Evolutionary conservation across 2,329 filamentous ascomycete species (phyloP), one percentile per base, ranked within the genome.

Genomic region (Fusarium albosuccineum): DNA sequence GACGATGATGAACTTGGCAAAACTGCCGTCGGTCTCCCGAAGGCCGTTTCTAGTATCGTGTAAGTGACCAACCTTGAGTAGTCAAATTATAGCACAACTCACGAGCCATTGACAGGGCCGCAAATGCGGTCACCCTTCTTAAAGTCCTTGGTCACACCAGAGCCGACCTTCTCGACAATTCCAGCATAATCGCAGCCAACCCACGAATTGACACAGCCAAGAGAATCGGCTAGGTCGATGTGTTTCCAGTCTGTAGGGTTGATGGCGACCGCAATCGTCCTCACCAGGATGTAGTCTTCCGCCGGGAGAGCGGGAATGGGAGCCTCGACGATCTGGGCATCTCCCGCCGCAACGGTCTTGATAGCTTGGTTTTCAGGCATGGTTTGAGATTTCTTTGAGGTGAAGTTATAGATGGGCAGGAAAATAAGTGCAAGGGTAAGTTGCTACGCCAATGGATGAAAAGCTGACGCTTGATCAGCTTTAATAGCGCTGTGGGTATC

Each of bases 171-270:
- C 34, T 83, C 78, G 1, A 86, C 79, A 10, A 81, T 70, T n/a
- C 84, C 83, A 30, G 80, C 79, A 53, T 81, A 85, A 67, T 86
- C 84, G 51, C 79, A 82, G 11, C 82, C 82, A 33, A 77, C 57
- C 27, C 71, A 64, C 5, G 61, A 48, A 14, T 72, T 71, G 30
- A 33, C 30, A 11, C 30, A 33, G 30, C 9, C 9, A 33, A 33
- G 9, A 16, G 64, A 30, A 11, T 44, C 33, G 6, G 48, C 36
- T 14, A 34, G 39, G 17, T 77, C 63, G 41, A 79, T 67, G 45
- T 64, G 70, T 62, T 79, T 78, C 71, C 72, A 78, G 51, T 79
- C 77, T 0, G 75, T 74, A 0, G 75, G 78, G 52, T 79, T 79
- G 30, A 79, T 36, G 6, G 67, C 78, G 9, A 78, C 74, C 8